Evolutionary conservation across 75 land plant species (phyloP), one percentile per base, ranked within the genome.

Genomic region (Larix kaempferi): DNA sequence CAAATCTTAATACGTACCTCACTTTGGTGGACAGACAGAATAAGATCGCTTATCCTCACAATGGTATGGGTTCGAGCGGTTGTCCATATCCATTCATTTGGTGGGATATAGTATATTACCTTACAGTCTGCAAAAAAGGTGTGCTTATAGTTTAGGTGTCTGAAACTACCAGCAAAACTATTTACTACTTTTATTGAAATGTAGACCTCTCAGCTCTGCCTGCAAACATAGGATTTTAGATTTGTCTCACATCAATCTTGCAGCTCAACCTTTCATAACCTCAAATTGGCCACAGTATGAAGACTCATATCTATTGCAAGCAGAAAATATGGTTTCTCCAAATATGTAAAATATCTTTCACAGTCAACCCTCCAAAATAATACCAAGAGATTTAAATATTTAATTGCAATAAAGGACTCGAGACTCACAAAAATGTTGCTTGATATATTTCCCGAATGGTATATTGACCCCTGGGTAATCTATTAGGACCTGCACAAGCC

Each of bases 1-100:
- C 41, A 15, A 56, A 39, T 14, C 33, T 56, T n/a, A 60, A 76
- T 37, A 76, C 74, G 16, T 60, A 81, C 82, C 82, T 81, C 82
- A 25, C 23, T 41, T 64, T 79, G 73, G 25, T 81, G 57, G 59
- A 78, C 77, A 23, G 82, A 77, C 25, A 81, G 73, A 78, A 81
- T 81, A 37, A 71, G 59, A 35, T 81, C 82, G 8, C 82, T 78
- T 16, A 78, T 59, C 59, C 71, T 59, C 11, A 81, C 66, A 77
- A 76, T 81, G 35, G 82, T 55, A 37, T 75, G 49, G 35, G 82
- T 81, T 41, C 80, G 77, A 57, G 82, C 64, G 23, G 72, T 77
- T 16, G 64, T 81, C 82, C 82, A 81, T 22, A 78, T 44, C 82
- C 82, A 81, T 71, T 81, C 82, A 66, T 81, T 81, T 16, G 82